Conservation (phyloP, 2,329 filamentous ascomycete genomes). For the Aspergillus glaucus region DNA sequence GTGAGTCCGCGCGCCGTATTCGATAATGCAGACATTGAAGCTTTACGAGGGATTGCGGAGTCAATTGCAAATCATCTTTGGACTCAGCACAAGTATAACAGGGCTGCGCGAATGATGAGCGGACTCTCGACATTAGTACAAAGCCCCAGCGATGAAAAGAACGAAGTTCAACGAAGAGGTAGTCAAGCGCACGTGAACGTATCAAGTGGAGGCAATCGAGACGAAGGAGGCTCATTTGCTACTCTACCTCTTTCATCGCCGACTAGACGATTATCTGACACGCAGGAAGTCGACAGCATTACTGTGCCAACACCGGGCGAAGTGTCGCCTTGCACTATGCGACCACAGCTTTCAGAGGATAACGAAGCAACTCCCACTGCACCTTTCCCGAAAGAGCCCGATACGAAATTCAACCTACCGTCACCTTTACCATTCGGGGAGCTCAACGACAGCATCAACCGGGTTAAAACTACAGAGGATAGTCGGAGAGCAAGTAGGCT, state of each 20-base stretch:
- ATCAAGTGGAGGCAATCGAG: background rate
- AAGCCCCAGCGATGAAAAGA: background rate
- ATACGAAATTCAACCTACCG: background rate
- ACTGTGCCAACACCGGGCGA: background rate
- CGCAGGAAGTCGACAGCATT: background rate
- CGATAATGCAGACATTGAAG: slow-evolving; percentile 25
- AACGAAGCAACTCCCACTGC: background rate
- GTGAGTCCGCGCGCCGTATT: slow-evolving; percentile 46
- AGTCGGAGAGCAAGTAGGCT: slow-evolving; percentile 8
- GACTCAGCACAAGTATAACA: slow-evolving; percentile 45
- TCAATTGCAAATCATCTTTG: slow-evolving; percentile 52
- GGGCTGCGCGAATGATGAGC: slow-evolving; percentile 51
- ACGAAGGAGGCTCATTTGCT: background rate
- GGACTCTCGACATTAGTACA: slow-evolving; percentile 42
- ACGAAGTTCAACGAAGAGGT: background rate
- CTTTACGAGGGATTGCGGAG: slow-evolving; percentile 50
- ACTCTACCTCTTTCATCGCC: background rate
- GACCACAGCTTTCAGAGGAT: background rate
- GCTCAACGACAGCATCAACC: slow-evolving; percentile 5
- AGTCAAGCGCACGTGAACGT: background rate
- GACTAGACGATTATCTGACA: background rate
- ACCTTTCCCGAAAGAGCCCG: background rate
- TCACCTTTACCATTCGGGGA: background rate
- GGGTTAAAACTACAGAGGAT: background rate
- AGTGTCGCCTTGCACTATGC: background rate